Percentiles rank a stretch among this genome's conserved stretches.
phyloP scores from a whole-genome alignment of 2,329 filamentous ascomycete genomes.

The Botrytis aclada region DNA sequence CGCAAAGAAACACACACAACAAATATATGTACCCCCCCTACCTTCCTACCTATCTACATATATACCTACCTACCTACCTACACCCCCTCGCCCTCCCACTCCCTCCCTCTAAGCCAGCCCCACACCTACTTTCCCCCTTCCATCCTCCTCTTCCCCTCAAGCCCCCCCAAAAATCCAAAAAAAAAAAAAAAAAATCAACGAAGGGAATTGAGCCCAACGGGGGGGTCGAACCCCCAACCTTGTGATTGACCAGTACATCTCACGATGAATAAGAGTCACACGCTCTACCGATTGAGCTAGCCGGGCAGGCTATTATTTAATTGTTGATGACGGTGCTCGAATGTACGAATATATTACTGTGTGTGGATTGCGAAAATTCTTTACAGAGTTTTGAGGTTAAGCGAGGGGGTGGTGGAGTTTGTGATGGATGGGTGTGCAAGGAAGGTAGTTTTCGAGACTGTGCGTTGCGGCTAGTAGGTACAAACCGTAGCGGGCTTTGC shows the following conservation, averaged over 20 bases:
- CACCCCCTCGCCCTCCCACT: too few relatives aligned
- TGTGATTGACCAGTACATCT: constrained; percentile 11
- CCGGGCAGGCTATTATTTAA: constrained; percentile 23
- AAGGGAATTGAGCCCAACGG: constrained; percentile 8
- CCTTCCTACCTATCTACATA: too few relatives aligned
- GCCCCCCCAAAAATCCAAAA: background rate
- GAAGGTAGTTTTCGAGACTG: background rate
- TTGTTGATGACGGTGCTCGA: fast-evolving
- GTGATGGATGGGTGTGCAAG: background rate
- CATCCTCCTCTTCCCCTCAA: background rate
- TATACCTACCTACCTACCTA: too few relatives aligned
- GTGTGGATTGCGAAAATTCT: background rate
- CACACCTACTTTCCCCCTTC: background rate
- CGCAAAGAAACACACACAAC: too few relatives aligned
- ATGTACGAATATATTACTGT: background rate
- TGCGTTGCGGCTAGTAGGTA: background rate
- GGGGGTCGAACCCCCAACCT: constrained; percentile 9
- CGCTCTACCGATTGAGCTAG: constrained; percentile 38
- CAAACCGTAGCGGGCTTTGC: background rate
- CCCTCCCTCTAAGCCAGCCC: too few relatives aligned
- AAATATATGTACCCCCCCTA: too few relatives aligned
- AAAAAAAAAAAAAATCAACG: background rate
- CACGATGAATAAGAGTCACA: constrained; percentile 30
- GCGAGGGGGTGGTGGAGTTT: constrained; percentile 2
- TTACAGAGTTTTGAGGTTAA: background rate